These are phyloP conservation scores for Ophiostoma sp. DNA, from an alignment of 2,329 filamentous ascomycete species.

Conservation along the genomic window DNA sequence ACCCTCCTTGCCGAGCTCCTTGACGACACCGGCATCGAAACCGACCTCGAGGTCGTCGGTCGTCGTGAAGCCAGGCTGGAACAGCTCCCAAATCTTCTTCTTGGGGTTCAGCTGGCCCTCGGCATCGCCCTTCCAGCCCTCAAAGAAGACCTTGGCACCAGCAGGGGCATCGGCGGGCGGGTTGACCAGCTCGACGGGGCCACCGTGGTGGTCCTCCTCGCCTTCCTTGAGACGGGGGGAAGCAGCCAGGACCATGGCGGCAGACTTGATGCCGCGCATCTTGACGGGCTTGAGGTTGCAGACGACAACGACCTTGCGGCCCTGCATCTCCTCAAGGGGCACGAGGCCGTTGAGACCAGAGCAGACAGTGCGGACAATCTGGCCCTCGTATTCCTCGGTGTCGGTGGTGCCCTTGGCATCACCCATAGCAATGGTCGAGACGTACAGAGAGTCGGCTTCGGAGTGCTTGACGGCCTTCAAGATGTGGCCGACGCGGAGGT, in stretches of 20 bases:
- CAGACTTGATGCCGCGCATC: conserved; percentile 83
- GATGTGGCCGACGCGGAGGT: conserved; percentile 95
- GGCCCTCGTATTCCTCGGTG: conserved; percentile 86
- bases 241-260: conserved; percentile 91
- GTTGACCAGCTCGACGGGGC: conserved; percentile 86
- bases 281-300: conserved; percentile 99
- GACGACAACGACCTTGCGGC: conserved; percentile 89
- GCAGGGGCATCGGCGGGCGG: conserved; percentile 77
- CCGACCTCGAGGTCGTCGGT: conserved; percentile 77
- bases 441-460: conserved; percentile 92
- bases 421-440: conserved; percentile 92
- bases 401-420: conserved; percentile 84
- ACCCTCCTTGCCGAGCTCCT: conserved; percentile 71
- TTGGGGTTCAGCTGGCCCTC: conserved; percentile 95
- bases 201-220: conserved; percentile 76
- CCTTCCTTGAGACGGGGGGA: conserved; percentile 82
- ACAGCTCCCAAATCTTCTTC: conserved; percentile 98
- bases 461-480: conserved; percentile 94
- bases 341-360: conserved; percentile 92
- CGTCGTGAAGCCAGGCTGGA: conserved; percentile 95
- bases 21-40: conserved; percentile 78
- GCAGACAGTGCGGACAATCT: conserved; percentile 92
- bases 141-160: conserved; percentile 87
- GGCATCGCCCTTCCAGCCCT: conserved; percentile 90
- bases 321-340: conserved; percentile 94